Evolutionary conservation across 2,329 filamentous ascomycete genomes (phyloP), one percentile per base, ranked within the genome.

Genomic region (Colletotrichum abscissum): DNA sequence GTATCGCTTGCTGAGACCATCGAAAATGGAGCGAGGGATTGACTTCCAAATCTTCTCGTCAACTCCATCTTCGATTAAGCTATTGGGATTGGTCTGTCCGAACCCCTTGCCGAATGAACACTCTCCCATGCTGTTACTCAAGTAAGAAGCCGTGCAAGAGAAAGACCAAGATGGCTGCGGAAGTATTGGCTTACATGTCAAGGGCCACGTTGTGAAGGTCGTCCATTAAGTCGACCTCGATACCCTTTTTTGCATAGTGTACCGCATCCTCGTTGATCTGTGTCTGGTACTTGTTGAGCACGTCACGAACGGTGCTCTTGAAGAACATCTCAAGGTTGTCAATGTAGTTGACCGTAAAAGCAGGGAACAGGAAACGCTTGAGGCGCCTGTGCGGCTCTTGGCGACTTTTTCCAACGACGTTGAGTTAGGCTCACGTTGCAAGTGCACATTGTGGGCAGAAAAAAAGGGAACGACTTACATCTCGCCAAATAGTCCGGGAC

Each of bases 41-140:
- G 71, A 73, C 11, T 66, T 73, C 67, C 71, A 70, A 6, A 70
- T 66, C 12, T 22, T 28, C 35, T 73, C 71, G 28, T 70, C 71
- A 1, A 73, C 71, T 14, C 60, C 71, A 14, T 73, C 71, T 35
- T 73, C 67, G 14, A 72, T 64, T 56, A 57, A 69, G 19, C 58
- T 74, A 12, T 70, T 49, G 1, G 78, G 77, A 58, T 78, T 79
- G 7, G 77, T 78, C 59, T 78, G 77, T 0, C 78, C 77, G 26
- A 78, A 78, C 1, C 77, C 77, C 54, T 76, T 77, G n/a, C 77
- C 76, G 30, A 79, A 78, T 16, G 77, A 78, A 55, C 76, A 76
- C 33, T 78, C 76, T 52, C 77, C 77, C 77, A 78, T 79, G 7
- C 75, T 76, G 11, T 8, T 1, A 2, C 2, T 2, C 2, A 4